Percentiles rank a stretch among this genome's conserved stretches.
These are phyloP conservation scores for Phalaenopsis aphrodite DNA, from an alignment of 106 monocot species.

Conservation along the genomic window DNA sequence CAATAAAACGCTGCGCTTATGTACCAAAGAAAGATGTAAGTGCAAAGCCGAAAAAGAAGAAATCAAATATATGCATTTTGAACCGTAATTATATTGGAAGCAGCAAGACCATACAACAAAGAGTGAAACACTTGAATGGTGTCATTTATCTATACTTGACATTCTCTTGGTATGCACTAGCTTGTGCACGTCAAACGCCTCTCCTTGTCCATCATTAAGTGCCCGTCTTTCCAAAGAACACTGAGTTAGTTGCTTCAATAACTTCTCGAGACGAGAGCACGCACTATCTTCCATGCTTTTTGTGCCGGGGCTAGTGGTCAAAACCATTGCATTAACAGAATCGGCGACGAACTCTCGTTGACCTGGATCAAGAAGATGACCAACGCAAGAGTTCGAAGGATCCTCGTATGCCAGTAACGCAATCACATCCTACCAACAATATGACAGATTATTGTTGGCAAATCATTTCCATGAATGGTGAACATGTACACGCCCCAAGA, in stretches of 20 bases:
- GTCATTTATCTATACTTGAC: neutral
- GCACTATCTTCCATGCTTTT: conserved; percentile 25
- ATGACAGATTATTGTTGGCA: neutral
- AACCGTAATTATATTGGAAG: too few species aligned
- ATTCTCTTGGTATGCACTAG: conserved; percentile 12
- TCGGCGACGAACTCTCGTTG: conserved; percentile 92
- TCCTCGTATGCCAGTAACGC: conserved; percentile 75
- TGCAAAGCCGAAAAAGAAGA: too few species aligned
- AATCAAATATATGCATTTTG: too few species aligned
- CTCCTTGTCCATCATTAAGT: conserved; percentile 51
- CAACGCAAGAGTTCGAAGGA: conserved; percentile 53
- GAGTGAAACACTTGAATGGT: neutral
- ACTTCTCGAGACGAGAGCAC: conserved; percentile 57
- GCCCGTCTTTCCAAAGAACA: conserved; percentile 55
- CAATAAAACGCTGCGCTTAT: too few species aligned
- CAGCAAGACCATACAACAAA: too few species aligned
- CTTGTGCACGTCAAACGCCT: conserved; percentile 74
- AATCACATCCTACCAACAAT: conserved; percentile 40
- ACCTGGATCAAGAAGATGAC: conserved; percentile 42
- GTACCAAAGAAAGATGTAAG: too few species aligned
- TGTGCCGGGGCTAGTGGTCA: conserved; percentile 46
- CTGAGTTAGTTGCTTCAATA: conserved; percentile 73
- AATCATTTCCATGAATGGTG: neutral
- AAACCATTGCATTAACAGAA: conserved; percentile 66
- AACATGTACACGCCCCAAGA: neutral